A percentile compares a stretch with the other conserved stretches of the same genome.
These are phyloP conservation scores for Termitomyces sp. DNA, from an alignment of 1,284 basidiomycete genomes.

Conservation along the genomic window DNA sequence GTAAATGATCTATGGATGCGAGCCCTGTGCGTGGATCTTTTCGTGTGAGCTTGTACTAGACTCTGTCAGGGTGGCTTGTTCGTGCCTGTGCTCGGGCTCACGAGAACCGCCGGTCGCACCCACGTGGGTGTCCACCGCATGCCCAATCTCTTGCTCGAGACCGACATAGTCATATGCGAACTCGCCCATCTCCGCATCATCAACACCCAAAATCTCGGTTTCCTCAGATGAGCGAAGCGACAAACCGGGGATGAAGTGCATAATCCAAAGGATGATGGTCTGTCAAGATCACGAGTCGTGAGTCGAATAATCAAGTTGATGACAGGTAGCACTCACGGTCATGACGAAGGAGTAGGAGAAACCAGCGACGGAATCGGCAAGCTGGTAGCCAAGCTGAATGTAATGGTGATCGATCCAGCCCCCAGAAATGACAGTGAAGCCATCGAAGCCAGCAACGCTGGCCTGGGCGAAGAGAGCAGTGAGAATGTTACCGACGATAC, in stretches of 20 bases:
- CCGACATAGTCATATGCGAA: slow-evolving; percentile 89
- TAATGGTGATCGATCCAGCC: slow-evolving; percentile 91
- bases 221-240: slow-evolving; percentile 78
- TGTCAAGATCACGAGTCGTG: slow-evolving; percentile 19
- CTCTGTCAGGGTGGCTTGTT: slow-evolving; percentile 1
- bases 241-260: slow-evolving; percentile 89
- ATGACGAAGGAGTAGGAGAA: slow-evolving; percentile 78
- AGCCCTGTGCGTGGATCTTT: not conserved
- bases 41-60: slow-evolving; percentile 5
- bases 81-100: slow-evolving; percentile 22
- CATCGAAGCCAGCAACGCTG: slow-evolving; percentile 83
- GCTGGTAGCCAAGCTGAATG: slow-evolving; percentile 82
- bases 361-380: slow-evolving; percentile 76
- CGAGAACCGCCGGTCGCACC: slow-evolving; percentile 19
- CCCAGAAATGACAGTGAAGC: slow-evolving; percentile 65
- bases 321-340: slow-evolving; percentile 47
- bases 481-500: slow-evolving; percentile 81
- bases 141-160: slow-evolving; percentile 52
- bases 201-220: slow-evolving; percentile 88
- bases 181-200: slow-evolving; percentile 93
- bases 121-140: slow-evolving; percentile 10
- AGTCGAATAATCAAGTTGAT: not conserved
- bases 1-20: not conserved
- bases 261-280: slow-evolving; percentile 86
- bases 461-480: slow-evolving; percentile 88